Evolutionary conservation across 1,284 basidiomycete genomes (phyloP), one percentile per base, ranked within the genome.

Genomic region (Phellopilus nigrolimitatus): DNA sequence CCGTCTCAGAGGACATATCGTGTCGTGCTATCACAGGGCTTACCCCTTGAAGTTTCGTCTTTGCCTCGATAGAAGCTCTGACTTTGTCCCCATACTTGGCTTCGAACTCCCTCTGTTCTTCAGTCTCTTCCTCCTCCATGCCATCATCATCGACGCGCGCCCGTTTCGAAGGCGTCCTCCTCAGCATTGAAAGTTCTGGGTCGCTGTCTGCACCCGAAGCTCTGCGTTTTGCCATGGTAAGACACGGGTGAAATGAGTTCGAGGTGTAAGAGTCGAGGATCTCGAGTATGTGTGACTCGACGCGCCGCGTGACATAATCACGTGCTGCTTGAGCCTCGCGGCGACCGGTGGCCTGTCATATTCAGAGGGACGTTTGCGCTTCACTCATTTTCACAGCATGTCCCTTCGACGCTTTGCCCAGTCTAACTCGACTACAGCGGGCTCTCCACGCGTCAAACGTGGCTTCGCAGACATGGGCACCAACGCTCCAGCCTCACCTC

Each of bases 41-140:
- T 62, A 84, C 85, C 6, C 85, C 84, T 28, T 76, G 73, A 4
- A 69, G 66, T 56, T 72, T 78, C 45, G 72, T 71, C 59, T 73
- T 78, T 30, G 67, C 69, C 59, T 80, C 75, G 37, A 88, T 68
- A 47, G 71, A 71, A 33, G 71, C 74, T 24, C 78, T 74, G 51
- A 88, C 73, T 38, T 66, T 68, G 46, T 78, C 79, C 17, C 75
- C 75, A 53, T 83, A 70, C 48, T 78, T 71, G 52, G 76, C 70
- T 60, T 85, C 82, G 55, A 87, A 84, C 57, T 70, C 67, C 56
- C 75, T 74, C 51, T 83, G 79, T 25, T 77, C 74, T 34, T 73
- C 72, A 51, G 75, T 71, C 50, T 73, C 68, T 13, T 70, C 67
- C 21, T 69, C 66, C 24, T 58, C 61, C 9, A 62, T 63, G 19